Evolutionary conservation across 805 yeast species (phyloP), one percentile per base, ranked within the genome.

Genomic region (Dipodascus geniculatus): DNA sequence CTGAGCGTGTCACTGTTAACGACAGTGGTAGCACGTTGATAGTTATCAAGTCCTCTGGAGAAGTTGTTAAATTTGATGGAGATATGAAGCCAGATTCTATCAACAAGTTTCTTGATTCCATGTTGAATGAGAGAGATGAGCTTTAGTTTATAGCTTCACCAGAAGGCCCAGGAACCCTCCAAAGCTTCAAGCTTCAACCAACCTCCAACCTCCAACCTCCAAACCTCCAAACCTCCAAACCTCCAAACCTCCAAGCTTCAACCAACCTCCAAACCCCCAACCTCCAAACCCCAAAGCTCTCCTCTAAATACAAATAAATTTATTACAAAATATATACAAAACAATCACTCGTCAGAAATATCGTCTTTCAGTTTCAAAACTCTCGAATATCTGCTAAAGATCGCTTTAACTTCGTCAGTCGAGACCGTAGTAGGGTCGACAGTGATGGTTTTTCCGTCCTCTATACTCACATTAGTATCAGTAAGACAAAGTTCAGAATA

Each of bases 321-420:
- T 38, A 44, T 42, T 48, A n/a, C n/a, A 35, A n/a, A n/a, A n/a
- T n/a, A n/a, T n/a, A n/a, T n/a, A n/a, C n/a, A n/a, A n/a, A 14
- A 16, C 51, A n/a, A n/a, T n/a, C 51, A 59, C 14, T 54, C 50
- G 24, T 60, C 63, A 4, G 74, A 72, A 53, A 86, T 80, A 56
- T 84, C 83, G 56, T 88, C 96, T 63, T 85, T 75, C 60, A 89
- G 74, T 56, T 81, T 81, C 61, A 90, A 70, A 62, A 80, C 78
- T 68, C 96, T 80, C 8, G 96, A 87, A 64, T 90, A 95, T 54
- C 85, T 75, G 65, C 90, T 95, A 58, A 91, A 80, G 56, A 74
- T 67, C 53, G 80, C 82, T 8, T 78, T 71, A 60, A 89, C 69
- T 59, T 89, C 96, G 20, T 68, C 72, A 55, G 86, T 77, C 4